Percentiles rank a stretch among this genome's conserved stretches.
Evolutionary conservation across 345 rosid genomes (phyloP).

Genomic region (Psidium guajava): DNA sequence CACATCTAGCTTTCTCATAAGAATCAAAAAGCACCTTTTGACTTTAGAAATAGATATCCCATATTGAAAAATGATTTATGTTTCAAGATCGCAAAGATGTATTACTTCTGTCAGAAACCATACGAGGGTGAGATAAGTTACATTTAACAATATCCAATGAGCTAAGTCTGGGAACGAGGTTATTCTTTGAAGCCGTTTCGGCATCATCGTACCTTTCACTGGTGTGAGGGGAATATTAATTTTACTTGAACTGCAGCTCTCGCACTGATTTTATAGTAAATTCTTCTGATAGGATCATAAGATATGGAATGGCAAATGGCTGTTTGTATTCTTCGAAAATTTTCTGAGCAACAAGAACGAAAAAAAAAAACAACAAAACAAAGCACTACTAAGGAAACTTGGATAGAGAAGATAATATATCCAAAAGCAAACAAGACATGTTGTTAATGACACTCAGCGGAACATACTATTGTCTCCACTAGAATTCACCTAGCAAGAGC

Average conservation of each 20-base stretch:
- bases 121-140: slow-evolving; percentile 44
- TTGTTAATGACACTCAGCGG: no score
- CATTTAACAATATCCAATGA: slow-evolving; percentile 31
- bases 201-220: background rate
- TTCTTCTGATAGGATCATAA: slow-evolving; percentile 31
- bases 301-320: slow-evolving; percentile 49
- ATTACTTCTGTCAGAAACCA: slow-evolving; percentile 61
- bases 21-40: background rate
- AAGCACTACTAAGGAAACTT: background rate
- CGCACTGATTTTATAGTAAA: background rate
- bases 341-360: slow-evolving; percentile 15
- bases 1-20: background rate
- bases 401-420: no score
- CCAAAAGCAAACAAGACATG: background rate
- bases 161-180: background rate
- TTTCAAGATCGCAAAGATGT: background rate
- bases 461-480: no score
- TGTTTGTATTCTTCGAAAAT: slow-evolving; percentile 40
- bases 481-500: no score
- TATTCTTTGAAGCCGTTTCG: slow-evolving; percentile 10
- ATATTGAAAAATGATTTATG: background rate
- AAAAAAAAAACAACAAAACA: background rate
- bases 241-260: slow-evolving; percentile 4
- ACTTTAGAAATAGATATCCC: background rate
- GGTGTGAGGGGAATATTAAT: background rate